phyloP scores from a whole-genome alignment of 805 yeast genomes.

The Candida chilensis region DNA sequence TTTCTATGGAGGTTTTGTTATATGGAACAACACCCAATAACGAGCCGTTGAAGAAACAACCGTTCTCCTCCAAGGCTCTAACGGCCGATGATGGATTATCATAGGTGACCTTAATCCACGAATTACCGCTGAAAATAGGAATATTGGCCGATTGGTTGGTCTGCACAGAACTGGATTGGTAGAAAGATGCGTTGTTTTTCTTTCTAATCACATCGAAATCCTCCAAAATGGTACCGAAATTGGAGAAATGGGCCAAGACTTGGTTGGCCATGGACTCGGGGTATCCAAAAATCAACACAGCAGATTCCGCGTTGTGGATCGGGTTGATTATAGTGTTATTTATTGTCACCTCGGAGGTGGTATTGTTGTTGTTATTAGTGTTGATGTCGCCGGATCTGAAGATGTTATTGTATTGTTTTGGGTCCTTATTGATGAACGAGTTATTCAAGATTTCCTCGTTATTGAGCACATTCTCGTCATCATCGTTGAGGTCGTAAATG shows the following conservation, averaged over 20 bases:
- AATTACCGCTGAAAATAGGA: slow-evolving; percentile 77
- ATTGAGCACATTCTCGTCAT: slow-evolving; percentile 23
- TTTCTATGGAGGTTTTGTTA: slow-evolving; percentile 50
- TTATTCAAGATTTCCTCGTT: slow-evolving; percentile 24
- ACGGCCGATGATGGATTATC: slow-evolving; percentile 66
- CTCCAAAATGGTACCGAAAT: slow-evolving; percentile 75
- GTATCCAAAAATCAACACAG: slow-evolving; percentile 84
- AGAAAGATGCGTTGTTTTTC: slow-evolving; percentile 1
- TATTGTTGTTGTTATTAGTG: slow-evolving; percentile 2
- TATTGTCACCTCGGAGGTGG: background rate
- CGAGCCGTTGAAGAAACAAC: slow-evolving; percentile 56
- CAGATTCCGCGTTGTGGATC: slow-evolving; percentile 34
- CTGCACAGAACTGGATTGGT: slow-evolving; percentile 3
- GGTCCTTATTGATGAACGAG: slow-evolving; percentile 35
- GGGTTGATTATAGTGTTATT: slow-evolving; percentile 10
- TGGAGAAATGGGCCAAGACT: slow-evolving; percentile 64
- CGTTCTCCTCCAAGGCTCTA: slow-evolving; percentile 82
- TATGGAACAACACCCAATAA: slow-evolving; percentile 66
- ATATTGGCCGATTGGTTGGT: slow-evolving; percentile 11
- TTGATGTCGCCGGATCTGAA: slow-evolving; percentile 17
- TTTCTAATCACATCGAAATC: slow-evolving; percentile 45
- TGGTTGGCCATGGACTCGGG: slow-evolving; percentile 65
- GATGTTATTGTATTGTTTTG: slow-evolving; percentile 32
- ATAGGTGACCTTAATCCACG: slow-evolving; percentile 89
- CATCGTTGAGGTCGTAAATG: slow-evolving; percentile 37